Conservation (phyloP, 352 stramenopile genomes). For the Globisporangium yorkense region DNA sequence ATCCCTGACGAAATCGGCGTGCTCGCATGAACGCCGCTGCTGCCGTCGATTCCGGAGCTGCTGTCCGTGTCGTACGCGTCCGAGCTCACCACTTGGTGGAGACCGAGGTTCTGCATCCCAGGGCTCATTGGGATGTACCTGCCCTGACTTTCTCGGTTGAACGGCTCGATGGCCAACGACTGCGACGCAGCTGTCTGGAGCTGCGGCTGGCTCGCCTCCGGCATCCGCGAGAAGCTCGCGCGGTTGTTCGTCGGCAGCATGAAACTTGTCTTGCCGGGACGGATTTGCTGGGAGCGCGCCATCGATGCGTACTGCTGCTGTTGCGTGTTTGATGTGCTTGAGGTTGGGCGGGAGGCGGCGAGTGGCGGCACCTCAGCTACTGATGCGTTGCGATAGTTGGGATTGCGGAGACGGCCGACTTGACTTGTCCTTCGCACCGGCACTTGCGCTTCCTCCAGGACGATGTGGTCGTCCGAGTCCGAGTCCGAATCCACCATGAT, state of each 20-base stretch:
- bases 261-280: too few species aligned
- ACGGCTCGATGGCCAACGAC: constrained; percentile 11
- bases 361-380: too few species aligned
- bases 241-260: background rate
- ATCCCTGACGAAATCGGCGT: background rate
- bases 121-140: background rate
- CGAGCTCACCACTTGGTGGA: constrained; percentile 11
- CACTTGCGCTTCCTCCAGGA: background rate
- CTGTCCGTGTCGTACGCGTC: constrained; percentile 9
- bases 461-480: constrained; percentile 18
- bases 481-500: constrained; percentile 60
- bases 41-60: background rate
- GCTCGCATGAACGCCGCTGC: background rate
- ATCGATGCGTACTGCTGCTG: too few species aligned
- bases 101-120: constrained; percentile 7
- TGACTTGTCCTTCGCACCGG: background rate
- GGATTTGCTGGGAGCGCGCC: too few species aligned
- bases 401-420: background rate
- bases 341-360: too few species aligned
- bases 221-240: background rate
- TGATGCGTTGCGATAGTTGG: background rate
- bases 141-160: background rate
- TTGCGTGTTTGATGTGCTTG: too few species aligned
- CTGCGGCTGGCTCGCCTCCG: background rate
- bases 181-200: background rate